Base-by-base conservation (phyloP, 1,284 basidiomycete genomes). In the Fomitiporia mediterranea region DNA sequence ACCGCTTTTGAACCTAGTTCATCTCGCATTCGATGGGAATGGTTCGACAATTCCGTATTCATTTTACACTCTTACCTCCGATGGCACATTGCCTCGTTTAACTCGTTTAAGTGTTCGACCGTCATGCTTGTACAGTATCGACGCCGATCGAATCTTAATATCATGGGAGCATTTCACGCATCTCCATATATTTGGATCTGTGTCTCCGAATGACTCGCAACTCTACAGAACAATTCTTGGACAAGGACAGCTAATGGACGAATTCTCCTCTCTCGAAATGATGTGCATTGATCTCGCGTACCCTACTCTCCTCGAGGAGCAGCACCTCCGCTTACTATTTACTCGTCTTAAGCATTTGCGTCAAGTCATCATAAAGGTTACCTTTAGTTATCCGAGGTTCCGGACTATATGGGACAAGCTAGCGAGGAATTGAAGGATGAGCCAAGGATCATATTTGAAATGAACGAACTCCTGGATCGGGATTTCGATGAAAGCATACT, bases 11-110 rank as follows among this genome's bases (percentile, higher is more conserved):
- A 56, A 56, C 15, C 25, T 56, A n/a, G 25, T 51, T n/a, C 55
- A 51, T 35, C 38, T 56, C 32, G 55, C 55, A 13, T 56, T 56
- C 21, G 55, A 56, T 35, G 49, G 40, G 27, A 30, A 43, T n/a
- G n/a, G n/a, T n/a, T n/a, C n/a, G 21, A n/a, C 15, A 15, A 32
- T 30, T 17, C 37, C 39, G n/a, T 51, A 23, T 25, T 38, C 30
- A n/a, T n/a, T n/a, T 11, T 23, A 8, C 46, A 30, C 25, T 28
- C 38, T n/a, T 15, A 34, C 11, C 8, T 25, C 4, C 43, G 34
- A 17, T 19, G 25, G 17, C 25, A 9, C 11, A 17, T 5, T 13
- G 9, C 15, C 35, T 35, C 40, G 17, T 17, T 30, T 51, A 19
- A 35, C 39, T 30, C 47, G 48, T 23, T 40, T 56, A n/a, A 56